Percentiles rank a stretch among this genome's conserved stretches.
phyloP scores from a whole-genome alignment of 2,329 filamentous ascomycete species.

The Ceratocystis papillata region DNA sequence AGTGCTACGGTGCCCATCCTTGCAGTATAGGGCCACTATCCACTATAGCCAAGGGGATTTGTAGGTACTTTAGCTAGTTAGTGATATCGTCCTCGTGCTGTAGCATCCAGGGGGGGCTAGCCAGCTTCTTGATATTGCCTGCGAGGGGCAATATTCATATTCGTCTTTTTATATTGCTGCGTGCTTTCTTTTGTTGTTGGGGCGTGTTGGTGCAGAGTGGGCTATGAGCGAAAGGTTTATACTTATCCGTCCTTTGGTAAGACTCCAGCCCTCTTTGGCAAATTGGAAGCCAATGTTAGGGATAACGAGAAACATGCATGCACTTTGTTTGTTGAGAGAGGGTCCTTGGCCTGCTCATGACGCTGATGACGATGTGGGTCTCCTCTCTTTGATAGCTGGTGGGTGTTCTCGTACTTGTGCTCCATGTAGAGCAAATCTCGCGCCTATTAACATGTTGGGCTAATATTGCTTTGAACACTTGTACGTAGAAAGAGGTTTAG shows the following conservation, averaged over 20 bases:
- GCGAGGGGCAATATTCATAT: neutral
- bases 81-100: neutral
- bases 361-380: neutral
- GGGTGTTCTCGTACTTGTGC: neutral
- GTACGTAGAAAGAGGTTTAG: neutral
- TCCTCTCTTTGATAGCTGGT: too few relatives aligned
- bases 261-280: neutral
- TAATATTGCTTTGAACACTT: neutral
- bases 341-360: neutral
- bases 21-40: too few relatives aligned
- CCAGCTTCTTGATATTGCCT: neutral
- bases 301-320: slow-evolving; percentile 6
- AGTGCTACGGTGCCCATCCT: neutral
- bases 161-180: neutral
- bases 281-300: neutral
- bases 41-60: too few relatives aligned
- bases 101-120: neutral
- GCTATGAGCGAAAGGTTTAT: neutral
- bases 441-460: neutral
- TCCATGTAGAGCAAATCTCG: neutral
- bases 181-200: slow-evolving; percentile 2
- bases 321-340: neutral
- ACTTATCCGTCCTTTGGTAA: neutral
- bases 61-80: neutral
- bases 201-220: too few relatives aligned